Base-by-base conservation (phyloP, 2,329 filamentous ascomycete genomes). In the Aspergillus ustus region DNA sequence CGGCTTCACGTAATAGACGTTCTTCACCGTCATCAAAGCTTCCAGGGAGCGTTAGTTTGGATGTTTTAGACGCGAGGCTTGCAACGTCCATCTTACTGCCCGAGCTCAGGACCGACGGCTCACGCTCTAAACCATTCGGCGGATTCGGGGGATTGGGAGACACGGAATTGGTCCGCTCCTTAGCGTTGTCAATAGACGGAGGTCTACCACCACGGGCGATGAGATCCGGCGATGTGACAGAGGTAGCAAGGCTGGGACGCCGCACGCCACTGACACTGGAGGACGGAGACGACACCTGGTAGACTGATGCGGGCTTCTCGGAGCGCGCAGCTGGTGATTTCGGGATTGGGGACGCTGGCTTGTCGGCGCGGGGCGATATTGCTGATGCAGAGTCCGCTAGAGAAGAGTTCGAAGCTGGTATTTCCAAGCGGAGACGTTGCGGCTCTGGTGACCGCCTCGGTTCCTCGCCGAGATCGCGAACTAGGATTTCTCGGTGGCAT, bases 401-500 rank as follows among this genome's bases (percentile, higher is more conserved):
- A 28, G 57, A 55, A 25, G 64, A 48, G n/a, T 59, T 63, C 7
- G 65, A 60, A 3, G 60, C 44, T 3, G 67, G 64, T 22, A 67
- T 68, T 50, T 67, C 58, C 25, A 69, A 48, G 19, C 64, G 63
- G n/a, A 63, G 57, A 4, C 53, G 45, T 7, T 67, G 66, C 45
- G 60, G 64, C 34, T 73, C 72, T n/a, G 59, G 63, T 72, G 77
- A 31, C 72, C 75, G 60, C 72, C 60, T 66, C 19, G 61, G 65
- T 61, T 64, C 93, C 67, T 97, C 92, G 58, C 94, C 90, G 8
- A 98, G 81, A 73, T 99, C 95, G 76, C 93, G 85, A 5, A 88
- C 82, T 20, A 99, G 80, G 63, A 98, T 93, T 70, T 97, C 94
- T 46, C 90, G 89, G 75, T 99, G 93, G 67, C 93, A 97, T 72